Evolutionary conservation across 352 stramenopile genomes (phyloP).

Genomic region (Phytophthora tentaculata): DNA sequence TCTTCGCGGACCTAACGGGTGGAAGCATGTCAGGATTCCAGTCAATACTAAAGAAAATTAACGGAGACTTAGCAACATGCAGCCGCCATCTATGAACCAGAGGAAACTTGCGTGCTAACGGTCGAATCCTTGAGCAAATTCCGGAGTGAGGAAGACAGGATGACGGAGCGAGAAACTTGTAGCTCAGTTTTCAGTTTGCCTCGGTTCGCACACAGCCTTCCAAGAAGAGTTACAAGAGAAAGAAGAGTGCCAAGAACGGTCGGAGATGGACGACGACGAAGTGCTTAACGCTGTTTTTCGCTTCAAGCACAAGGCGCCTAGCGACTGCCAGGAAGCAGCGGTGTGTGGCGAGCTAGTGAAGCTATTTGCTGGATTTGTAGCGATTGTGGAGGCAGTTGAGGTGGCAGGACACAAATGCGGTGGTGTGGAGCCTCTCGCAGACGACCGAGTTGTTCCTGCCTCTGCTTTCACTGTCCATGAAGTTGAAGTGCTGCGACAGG

Average conservation of each 20-base stretch:
- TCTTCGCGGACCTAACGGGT: not conserved
- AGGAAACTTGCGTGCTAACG: not conserved
- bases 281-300: constrained; percentile 46
- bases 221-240: not conserved
- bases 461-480: constrained; percentile 37
- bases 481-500: constrained; percentile 23
- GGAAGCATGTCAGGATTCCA: not conserved
- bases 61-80: not conserved
- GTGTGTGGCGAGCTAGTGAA: not conserved
- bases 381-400: constrained; percentile 3
- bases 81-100: not conserved
- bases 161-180: not conserved
- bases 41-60: not conserved
- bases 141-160: not conserved
- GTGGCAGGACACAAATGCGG: constrained; percentile 17
- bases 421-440: constrained; percentile 15
- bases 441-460: constrained; percentile 35
- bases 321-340: constrained; percentile 25
- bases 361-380: constrained; percentile 17
- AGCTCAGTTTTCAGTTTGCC: not conserved
- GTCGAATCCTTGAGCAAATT: not conserved
- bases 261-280: constrained; percentile 13
- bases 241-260: not conserved
- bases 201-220: no score
- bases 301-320: constrained; percentile 52